Conservation (phyloP, 2,329 filamentous ascomycete species). For the Fusarium sp. region DNA sequence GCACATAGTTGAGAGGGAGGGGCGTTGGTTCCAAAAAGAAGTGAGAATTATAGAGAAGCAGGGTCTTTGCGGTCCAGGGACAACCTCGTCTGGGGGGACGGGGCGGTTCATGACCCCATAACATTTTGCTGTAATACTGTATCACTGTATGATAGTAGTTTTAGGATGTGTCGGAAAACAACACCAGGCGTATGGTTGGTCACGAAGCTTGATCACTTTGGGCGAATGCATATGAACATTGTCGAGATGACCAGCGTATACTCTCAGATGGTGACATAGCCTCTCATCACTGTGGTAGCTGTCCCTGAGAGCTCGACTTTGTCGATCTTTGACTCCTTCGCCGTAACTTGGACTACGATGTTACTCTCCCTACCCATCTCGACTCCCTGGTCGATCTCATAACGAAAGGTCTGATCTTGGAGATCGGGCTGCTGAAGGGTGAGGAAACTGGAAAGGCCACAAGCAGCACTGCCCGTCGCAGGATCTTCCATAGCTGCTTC, state of each 20-base stretch:
- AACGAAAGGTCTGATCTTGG: constrained; percentile 52
- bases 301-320: constrained; percentile 50
- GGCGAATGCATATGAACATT: background rate
- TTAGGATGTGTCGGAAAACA: constrained; percentile 43
- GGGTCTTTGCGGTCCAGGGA: constrained; percentile 25
- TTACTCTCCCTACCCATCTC: constrained; percentile 73
- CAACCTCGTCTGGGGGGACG: constrained; percentile 45
- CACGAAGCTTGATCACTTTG: constrained; percentile 18
- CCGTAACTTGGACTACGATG: constrained; percentile 60
- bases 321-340: constrained; percentile 47
- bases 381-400: constrained; percentile 72
- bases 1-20: constrained; percentile 36
- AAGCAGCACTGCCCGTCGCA: constrained; percentile 72
- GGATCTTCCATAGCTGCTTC: constrained; percentile 66
- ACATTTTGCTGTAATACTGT: constrained; percentile 50
- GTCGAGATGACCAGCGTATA: background rate
- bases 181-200: constrained; percentile 44
- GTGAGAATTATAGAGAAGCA: constrained; percentile 45
- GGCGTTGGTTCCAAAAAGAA: constrained; percentile 45
- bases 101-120: constrained; percentile 20
- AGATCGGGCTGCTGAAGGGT: constrained; percentile 54
- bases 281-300: constrained; percentile 52
- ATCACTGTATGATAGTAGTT: constrained; percentile 53
- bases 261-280: constrained; percentile 45
- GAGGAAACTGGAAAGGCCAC: constrained; percentile 67